A percentile compares a stretch with the other conserved stretches of the same genome.
Conservation (phyloP, 2,329 filamentous ascomycete species). For the Myriosclerotinia scirpicola region DNA sequence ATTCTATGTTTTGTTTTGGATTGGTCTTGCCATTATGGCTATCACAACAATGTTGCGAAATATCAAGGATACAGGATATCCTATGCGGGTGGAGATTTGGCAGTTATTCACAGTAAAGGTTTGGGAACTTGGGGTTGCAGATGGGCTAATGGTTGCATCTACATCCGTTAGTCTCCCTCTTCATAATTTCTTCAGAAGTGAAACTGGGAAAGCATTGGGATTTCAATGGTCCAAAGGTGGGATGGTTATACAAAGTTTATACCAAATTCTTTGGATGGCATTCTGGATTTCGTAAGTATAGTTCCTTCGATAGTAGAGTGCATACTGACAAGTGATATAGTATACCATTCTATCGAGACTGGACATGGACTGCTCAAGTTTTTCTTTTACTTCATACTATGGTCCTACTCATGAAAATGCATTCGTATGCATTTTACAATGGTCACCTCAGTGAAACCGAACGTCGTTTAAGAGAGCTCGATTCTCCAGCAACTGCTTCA, state of each 20-base stretch:
- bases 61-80: slow-evolving; percentile 88
- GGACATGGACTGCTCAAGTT: slow-evolving; percentile 97
- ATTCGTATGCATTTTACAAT: slow-evolving; percentile 98
- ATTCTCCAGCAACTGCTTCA: slow-evolving; percentile 69
- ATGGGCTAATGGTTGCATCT: slow-evolving; percentile 79
- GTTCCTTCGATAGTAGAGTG: not conserved
- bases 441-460: slow-evolving; percentile 89
- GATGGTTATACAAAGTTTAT: slow-evolving; percentile 79
- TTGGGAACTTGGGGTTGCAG: slow-evolving; percentile 80
- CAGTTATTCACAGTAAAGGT: slow-evolving; percentile 83
- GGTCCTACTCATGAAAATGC: slow-evolving; percentile 97
- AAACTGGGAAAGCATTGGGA: slow-evolving; percentile 49
- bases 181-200: slow-evolving; percentile 63
- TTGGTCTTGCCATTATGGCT: slow-evolving; percentile 93
- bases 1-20: slow-evolving; percentile 99
- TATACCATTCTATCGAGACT: slow-evolving; percentile 79
- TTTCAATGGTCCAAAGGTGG: slow-evolving; percentile 76
- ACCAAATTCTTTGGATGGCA: slow-evolving; percentile 74
- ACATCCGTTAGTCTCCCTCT: slow-evolving; percentile 72
- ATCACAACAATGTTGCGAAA: slow-evolving; percentile 92
- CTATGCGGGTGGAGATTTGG: slow-evolving; percentile 85
- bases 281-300: slow-evolving; percentile 69
- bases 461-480: slow-evolving; percentile 74
- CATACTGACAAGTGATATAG: slow-evolving; percentile 39
- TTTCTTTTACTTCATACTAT: slow-evolving; percentile 91